Base-by-base conservation (phyloP, 306 rosid genomes). In the Trifolium fragiferum region DNA sequence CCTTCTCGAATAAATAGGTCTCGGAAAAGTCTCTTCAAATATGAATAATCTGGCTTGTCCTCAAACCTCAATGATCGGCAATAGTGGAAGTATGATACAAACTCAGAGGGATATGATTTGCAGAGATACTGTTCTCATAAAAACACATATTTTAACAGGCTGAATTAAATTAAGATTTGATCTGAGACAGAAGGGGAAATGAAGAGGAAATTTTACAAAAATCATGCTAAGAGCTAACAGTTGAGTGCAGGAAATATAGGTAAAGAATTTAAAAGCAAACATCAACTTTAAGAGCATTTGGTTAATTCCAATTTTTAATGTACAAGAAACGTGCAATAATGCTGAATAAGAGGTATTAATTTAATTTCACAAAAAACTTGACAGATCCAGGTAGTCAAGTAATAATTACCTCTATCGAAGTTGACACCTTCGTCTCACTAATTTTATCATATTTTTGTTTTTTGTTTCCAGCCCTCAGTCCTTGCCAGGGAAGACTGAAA, bases 401-500 rank as follows among this genome's bases (percentile, higher is more conserved):
- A 59, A 44, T 12, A 54, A 61, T 55, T 95, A 95, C 99, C 99
- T 95, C 99, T 72, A 92, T 84, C 32, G 96, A 84, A 77, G 98
- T 95, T 70, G 93, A 81, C 76, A 92, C 84, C 85, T 95, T 95
- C 72, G 93, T 95, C 89, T 95, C 98, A 74, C 99, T 95, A 67
- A 95, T 95, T 85, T 85, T 92, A 61, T 95, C 99, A 50, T 95
- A 95, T 63, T 95, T 95, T 66, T 95, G 99, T 82, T 95, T 95
- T 82, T 95, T 95, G 46, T 89, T 95, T 84, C 99, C 99, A 58
- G 99, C 99, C 84, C 78, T 95, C 66, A 95, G 79, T 72, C 99
- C 99, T 78, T 95, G 99, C 99, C 99, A 95, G 38, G 99, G 99
- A 83, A 95, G 99, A 86, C 99, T 95, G 86, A 66, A 75, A 76